A percentile compares a stretch with the other conserved stretches of the same genome.
Evolutionary conservation across 2,329 filamentous ascomycete genomes (phyloP).

Genomic region (Trichoderma harzianum): DNA sequence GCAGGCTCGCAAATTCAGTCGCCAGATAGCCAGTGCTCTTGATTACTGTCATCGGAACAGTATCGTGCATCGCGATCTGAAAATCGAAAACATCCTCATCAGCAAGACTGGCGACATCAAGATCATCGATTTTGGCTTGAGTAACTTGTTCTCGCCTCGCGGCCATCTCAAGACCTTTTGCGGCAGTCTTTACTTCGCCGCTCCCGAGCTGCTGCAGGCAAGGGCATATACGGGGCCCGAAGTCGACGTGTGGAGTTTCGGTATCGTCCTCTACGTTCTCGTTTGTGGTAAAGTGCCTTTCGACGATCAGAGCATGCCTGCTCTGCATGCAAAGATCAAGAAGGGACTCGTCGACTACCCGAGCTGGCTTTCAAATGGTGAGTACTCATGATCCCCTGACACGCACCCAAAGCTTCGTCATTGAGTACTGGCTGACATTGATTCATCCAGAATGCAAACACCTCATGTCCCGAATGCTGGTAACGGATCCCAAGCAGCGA

Average conservation of each 20-base stretch:
- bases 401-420: not conserved
- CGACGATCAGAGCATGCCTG: constrained; percentile 98
- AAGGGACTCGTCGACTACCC: constrained; percentile 95
- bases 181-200: constrained; percentile 95
- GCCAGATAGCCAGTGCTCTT: constrained; percentile 92
- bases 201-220: constrained; percentile 89
- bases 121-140: constrained; percentile 97
- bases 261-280: constrained; percentile 93
- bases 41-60: constrained; percentile 98
- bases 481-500: constrained; percentile 85
- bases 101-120: constrained; percentile 99
- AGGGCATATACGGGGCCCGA: constrained; percentile 94
- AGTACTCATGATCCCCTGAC: constrained; percentile 30
- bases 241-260: constrained; percentile 98
- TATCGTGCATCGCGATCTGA: constrained; percentile 94
- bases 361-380: constrained; percentile 85
- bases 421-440: not conserved
- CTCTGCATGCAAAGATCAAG: constrained; percentile 97
- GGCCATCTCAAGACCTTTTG: constrained; percentile 93
- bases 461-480: constrained; percentile 90
- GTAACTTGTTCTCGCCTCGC: constrained; percentile 87
- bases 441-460: constrained; percentile 74
- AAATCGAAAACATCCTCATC: constrained; percentile 99
- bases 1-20: constrained; percentile 93
- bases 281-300: constrained; percentile 98